phyloP scores from a whole-genome alignment of 257 asterid genomes.

The Plantago elongata region DNA sequence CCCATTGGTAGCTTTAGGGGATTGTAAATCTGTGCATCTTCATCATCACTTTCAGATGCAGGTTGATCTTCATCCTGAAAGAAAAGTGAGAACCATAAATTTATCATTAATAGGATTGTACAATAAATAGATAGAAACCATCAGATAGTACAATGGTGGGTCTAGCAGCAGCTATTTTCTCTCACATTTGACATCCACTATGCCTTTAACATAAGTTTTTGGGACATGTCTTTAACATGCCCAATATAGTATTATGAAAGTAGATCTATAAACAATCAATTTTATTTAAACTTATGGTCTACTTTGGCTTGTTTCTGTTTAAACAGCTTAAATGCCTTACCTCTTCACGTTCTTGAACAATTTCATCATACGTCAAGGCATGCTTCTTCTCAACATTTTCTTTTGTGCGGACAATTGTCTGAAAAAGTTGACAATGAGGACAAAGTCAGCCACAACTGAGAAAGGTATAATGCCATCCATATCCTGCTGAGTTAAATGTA shows the following conservation, averaged over 20 bases:
- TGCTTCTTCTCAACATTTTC: conserved; percentile 94
- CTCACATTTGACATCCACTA: neutral
- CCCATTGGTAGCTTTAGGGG: conserved; percentile 99
- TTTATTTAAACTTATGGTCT: neutral
- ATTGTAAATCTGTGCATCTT: conserved; percentile 94
- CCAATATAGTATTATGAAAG: neutral
- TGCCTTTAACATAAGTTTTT: neutral
- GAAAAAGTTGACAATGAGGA: conserved; percentile 29
- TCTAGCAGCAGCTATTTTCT: neutral
- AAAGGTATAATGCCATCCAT: conserved; percentile 14
- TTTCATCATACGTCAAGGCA: conserved; percentile 96
- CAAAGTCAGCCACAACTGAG: neutral
- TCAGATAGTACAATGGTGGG: conserved; percentile 1
- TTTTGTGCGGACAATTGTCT: conserved; percentile 80
- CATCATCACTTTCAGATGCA: conserved; percentile 95
- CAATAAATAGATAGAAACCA: neutral
- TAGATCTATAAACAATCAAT: no score
- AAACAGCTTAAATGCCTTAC: conserved; percentile 34
- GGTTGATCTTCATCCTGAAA: conserved; percentile 85
- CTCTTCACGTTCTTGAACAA: conserved; percentile 98
- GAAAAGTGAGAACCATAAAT: neutral
- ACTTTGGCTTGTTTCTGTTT: neutral
- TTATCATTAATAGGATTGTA: neutral
- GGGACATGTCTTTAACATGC: neutral
- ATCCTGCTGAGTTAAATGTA: conserved; percentile 6